Evolutionary conservation across 805 yeast species (phyloP), one percentile per base, ranked within the genome.

Genomic region (Candida ortonii): DNA sequence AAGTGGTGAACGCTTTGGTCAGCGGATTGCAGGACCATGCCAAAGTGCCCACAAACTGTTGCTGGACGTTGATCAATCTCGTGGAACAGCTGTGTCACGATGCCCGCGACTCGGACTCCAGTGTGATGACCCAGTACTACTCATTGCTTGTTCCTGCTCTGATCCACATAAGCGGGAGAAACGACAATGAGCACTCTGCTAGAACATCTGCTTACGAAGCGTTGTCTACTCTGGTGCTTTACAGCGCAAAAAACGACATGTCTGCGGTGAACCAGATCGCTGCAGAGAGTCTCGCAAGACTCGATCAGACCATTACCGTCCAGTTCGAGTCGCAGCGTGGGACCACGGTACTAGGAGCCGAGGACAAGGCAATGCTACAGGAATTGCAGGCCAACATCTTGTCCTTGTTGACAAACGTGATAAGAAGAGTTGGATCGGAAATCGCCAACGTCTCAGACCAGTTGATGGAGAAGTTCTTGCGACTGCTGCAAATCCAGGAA

Each of bases 181-280:
- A 65, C 12, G 96, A 87, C 53, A 93, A 93, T 53, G 97, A 90
- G 57, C 73, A 76, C 55, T 80, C 86, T 40, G 76, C 95, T 5
- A 75, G 97, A 55, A 90, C 97, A 2, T 87, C 97, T n/a, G 95
- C 97, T 2, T 93, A 87, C 59, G 96, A 94, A 62, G 95, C 97
- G 0, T 66, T 93, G 47, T 80, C 95, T 2, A 71, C 90, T 0
- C 67, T 89, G 53, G 95, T 90, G 16, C 71, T 79, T 30, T 83
- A 74, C 59, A 72, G 90, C 52, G 78, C 94, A 5, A 70, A 69
- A 28, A 84, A 77, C 51, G 83, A 83, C 25, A 69, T 84, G 59
- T 77, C 76, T 22, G 61, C 78, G 16, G 80, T 89, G 22, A 80
- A 83, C 41, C 68, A 71, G 29, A 74, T 90, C 47, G 94, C 96